Base-by-base conservation (phyloP, 768 basidiomycete genomes). In the Coprinopsis cinerea region DNA sequence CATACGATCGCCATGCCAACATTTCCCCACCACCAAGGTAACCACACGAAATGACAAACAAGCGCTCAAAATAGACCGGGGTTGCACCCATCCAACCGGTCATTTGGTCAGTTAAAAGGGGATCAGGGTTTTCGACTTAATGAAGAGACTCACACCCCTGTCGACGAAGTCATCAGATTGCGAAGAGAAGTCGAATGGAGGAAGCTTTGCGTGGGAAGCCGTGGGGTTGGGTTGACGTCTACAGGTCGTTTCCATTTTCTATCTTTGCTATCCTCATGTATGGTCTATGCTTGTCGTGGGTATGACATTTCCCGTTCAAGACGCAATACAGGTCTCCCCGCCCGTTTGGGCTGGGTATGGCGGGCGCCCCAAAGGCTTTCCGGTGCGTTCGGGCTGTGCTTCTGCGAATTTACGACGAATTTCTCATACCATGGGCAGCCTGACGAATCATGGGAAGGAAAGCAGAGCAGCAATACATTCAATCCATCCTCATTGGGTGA, bases 81-180 rank as follows among this genome's bases (percentile, higher is more conserved):
- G 15, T 32, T 7, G 15, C 9, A 9, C 9, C 30, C 30, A 9
- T 7, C 15, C 15, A 7, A 32, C 17, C 41, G 41, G 41, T 43
- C 41, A 43, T 23, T 43, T 43, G 41, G 24, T 22, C 41, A 43
- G 18, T 11, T 26, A 11, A 43, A 22, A 25, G 41, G 18, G 41
- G 17, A n/a, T 9, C 24, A 5, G 23, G 23, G 23, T 6, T 4
- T 17, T 43, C 41, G 18, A 43, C 9, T 43, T 43, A 43, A 43
- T 43, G 13, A 43, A 43, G 41, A 43, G 24, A 43, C 36, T 43
- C 41, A 43, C 41, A 43, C 41, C 41, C 6, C 6, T 43, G 18
- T 43, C 41, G 15, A 11, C 4, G 41, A 43, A 43, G 4, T 11
- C 9, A 43, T 9, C 41, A 11, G 24, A 43, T 43, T 9, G 10